These are phyloP conservation scores for Kwoniella bestiolae DNA, from an alignment of 768 basidiomycete species.

Conservation along the genomic window DNA sequence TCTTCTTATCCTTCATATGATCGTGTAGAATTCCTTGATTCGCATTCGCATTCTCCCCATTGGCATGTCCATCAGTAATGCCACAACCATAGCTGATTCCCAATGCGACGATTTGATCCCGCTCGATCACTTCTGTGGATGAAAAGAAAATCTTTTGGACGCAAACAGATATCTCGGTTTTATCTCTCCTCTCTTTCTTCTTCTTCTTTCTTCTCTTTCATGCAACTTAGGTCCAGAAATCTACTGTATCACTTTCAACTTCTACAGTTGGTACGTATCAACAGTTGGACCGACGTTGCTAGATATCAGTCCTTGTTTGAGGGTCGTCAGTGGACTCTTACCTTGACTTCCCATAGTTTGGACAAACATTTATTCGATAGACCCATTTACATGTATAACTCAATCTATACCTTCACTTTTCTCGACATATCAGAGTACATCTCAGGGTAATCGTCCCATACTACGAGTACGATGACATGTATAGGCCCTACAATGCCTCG, in stretches of 20 bases:
- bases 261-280: neutral
- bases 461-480: no score
- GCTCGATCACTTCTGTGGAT: neutral
- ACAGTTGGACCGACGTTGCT: slow-evolving; percentile 5
- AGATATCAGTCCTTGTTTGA: slow-evolving; percentile 50
- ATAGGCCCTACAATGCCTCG: neutral
- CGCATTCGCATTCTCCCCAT: no score
- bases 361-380: slow-evolving; percentile 31
- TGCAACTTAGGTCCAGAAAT: neutral
- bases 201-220: neutral
- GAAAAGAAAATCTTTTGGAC: neutral
- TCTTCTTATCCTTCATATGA: no score
- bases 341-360: slow-evolving; percentile 50
- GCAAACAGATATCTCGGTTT: neutral
- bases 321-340: slow-evolving; percentile 40
- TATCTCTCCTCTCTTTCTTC: neutral
- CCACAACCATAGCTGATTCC: neutral
- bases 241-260: neutral
- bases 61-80: neutral
- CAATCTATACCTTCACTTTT: neutral
- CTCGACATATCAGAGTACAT: neutral
- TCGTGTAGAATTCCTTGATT: no score
- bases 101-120: neutral
- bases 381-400: neutral
- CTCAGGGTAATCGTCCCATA: neutral